Evolutionary conservation across 83 land plant species (phyloP), one percentile per base, ranked within the genome.

Genomic region (Picea engelmannii): DNA sequence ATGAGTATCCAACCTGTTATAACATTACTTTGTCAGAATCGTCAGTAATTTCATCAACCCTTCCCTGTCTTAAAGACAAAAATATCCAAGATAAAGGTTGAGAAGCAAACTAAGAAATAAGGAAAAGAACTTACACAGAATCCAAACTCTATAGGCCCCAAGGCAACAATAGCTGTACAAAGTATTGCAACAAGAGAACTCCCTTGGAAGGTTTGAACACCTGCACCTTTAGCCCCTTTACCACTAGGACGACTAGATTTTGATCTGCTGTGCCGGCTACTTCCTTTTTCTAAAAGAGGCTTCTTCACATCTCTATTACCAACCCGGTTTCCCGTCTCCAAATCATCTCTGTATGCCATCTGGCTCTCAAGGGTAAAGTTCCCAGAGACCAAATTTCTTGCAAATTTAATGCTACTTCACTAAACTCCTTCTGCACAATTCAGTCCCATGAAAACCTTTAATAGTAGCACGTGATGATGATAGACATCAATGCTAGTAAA

Each of bases 141-240:
- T 15, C 94, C 94, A 80, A 90, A 92, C 83, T 92, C 90, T 67
- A 92, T 85, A 13, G 94, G 94, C 16, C 94, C 94, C 15, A 92
- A 67, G 55, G 94, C 92, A 62, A 92, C 94, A 65, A 92, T 88
- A 23, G 83, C 62, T 44, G 91, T 91, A 84, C 92, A 92, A n/a
- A 86, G 64, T 55, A 76, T 52, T 76, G 62, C 62, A 76, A 13
- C 15, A 20, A 59, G 21, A 58, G 62, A 20, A 76, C 79, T 55
- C 24, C 79, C 79, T 58, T 25, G 38, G 62, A 76, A 13, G 20
- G 31, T 17, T 4, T 24, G 17, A 76, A 55, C 13, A 76, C 58
- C 62, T 76, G 62, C n/a, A 58, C 18, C 24, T 76, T 55, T 76
- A 27, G 18, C 62, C 38, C 79, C 38, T 76, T 76, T 59, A 59